Evolutionary conservation across 2,329 filamentous ascomycete genomes (phyloP).

Genomic region (Pseudogymnoascus verrucosus): DNA sequence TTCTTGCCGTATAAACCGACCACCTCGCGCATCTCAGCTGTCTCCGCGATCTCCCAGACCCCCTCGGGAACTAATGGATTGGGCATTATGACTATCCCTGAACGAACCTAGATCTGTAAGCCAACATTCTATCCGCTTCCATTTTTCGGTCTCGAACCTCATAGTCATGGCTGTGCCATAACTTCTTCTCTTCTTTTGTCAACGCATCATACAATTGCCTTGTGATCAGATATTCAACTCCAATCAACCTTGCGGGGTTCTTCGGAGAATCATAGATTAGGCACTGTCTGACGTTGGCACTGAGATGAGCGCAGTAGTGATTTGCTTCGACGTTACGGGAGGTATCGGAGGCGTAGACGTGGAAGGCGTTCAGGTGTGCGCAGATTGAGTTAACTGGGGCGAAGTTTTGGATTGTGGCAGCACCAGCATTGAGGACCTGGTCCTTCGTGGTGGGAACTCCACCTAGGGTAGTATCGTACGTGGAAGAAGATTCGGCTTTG

Average conservation of each 20-base stretch:
- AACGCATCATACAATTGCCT: conserved; percentile 60
- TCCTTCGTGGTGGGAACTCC: conserved; percentile 42
- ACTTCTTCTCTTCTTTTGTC: conserved; percentile 55
- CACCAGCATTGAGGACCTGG: conserved; percentile 53
- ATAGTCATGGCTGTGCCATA: conserved; percentile 62
- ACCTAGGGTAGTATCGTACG: not conserved
- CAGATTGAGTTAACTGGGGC: conserved; percentile 66
- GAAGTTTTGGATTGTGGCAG: conserved; percentile 56
- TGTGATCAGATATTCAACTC: conserved; percentile 69
- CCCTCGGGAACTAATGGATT: conserved; percentile 48
- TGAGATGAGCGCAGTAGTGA: conserved; percentile 77
- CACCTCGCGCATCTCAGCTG: conserved; percentile 70
- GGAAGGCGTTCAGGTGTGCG: conserved; percentile 80
- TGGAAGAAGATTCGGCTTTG: not conserved
- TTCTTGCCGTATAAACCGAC: conserved; percentile 72
- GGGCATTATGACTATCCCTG: conserved; percentile 74
- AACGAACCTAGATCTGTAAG: conserved; percentile 52
- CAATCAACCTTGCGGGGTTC: conserved; percentile 64
- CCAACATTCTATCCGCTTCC: conserved; percentile 16
- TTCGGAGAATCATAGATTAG: conserved; percentile 70
- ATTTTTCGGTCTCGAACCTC: conserved; percentile 38
- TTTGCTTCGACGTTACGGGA: conserved; percentile 66
- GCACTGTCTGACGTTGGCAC: conserved; percentile 69
- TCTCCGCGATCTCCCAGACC: conserved; percentile 70
- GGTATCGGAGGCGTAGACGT: conserved; percentile 67